phyloP scores from a whole-genome alignment of 208 protist species.

The Plasmodiophora brassicae region DNA sequence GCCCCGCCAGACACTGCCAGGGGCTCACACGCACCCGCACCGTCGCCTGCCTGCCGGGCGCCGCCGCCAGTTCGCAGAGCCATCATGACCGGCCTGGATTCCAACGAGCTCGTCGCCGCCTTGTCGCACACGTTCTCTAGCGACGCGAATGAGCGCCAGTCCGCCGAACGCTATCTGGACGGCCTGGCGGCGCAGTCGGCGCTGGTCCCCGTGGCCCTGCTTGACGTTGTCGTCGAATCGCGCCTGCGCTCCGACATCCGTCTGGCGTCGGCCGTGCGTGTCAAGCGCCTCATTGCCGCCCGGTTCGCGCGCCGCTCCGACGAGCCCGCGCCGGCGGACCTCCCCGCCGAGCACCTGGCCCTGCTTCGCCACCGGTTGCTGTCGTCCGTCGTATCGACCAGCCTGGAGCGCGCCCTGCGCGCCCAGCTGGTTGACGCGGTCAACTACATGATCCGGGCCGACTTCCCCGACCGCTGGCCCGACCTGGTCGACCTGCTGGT shows the following conservation, averaged over 20 bases:
- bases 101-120: not conserved
- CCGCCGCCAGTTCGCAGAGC: too few relatives aligned
- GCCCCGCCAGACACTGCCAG: too few relatives aligned
- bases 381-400: not conserved
- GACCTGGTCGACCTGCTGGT: not conserved
- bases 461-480: not conserved
- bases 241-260: not conserved
- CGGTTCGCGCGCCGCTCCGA: not conserved
- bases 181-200: not conserved
- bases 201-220: not conserved
- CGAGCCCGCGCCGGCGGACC: not conserved
- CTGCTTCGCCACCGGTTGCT: not conserved
- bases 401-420: not conserved
- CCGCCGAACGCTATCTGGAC: not conserved
- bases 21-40: too few relatives aligned
- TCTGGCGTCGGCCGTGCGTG: not conserved
- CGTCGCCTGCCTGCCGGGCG: too few relatives aligned
- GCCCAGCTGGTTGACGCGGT: not conserved
- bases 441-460: slow-evolving; percentile 14
- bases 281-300: not conserved
- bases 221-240: not conserved
- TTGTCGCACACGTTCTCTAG: not conserved
- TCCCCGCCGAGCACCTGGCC: not conserved
- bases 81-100: too few relatives aligned
- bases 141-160: not conserved